phyloP scores from a whole-genome alignment of 257 asterid genomes.

The Rubia yunnanensis region DNA sequence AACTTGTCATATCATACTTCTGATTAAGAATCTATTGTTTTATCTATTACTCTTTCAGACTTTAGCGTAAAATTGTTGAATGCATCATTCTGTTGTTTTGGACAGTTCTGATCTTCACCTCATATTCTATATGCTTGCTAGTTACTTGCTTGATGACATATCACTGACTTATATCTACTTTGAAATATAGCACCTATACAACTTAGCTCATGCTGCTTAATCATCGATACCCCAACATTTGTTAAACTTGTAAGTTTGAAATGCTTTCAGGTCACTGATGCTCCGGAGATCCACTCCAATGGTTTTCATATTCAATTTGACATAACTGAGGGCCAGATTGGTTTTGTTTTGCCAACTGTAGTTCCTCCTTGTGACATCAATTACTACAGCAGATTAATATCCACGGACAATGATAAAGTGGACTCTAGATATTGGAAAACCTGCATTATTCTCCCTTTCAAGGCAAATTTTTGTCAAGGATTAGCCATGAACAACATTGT shows the following conservation, averaged over 20 bases:
- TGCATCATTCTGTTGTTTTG: background rate
- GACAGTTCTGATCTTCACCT: background rate
- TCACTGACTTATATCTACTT: background rate
- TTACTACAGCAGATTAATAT: slow-evolving; percentile 47
- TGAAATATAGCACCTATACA: background rate
- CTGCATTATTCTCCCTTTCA: slow-evolving; percentile 89
- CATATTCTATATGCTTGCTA: background rate
- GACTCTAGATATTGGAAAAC: slow-evolving; percentile 58
- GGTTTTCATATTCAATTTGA: slow-evolving; percentile 71
- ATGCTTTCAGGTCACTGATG: slow-evolving; percentile 9
- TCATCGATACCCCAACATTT: background rate
- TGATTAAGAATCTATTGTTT: background rate
- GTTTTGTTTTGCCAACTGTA: slow-evolving; percentile 84
- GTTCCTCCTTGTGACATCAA: slow-evolving; percentile 78
- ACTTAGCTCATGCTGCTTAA: background rate
- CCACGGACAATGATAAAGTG: slow-evolving; percentile 30
- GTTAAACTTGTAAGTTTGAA: background rate
- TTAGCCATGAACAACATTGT: slow-evolving; percentile 31
- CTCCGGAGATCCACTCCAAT: slow-evolving; percentile 8
- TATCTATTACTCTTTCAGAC: background rate
- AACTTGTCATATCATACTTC: background rate
- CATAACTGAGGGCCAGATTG: slow-evolving; percentile 83
- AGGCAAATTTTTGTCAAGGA: slow-evolving; percentile 11
- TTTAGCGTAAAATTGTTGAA: background rate
- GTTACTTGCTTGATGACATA: background rate